Evolutionary conservation across 306 rosid species (phyloP), one percentile per base, ranked within the genome.

Genomic region (Fragaria vesca): DNA sequence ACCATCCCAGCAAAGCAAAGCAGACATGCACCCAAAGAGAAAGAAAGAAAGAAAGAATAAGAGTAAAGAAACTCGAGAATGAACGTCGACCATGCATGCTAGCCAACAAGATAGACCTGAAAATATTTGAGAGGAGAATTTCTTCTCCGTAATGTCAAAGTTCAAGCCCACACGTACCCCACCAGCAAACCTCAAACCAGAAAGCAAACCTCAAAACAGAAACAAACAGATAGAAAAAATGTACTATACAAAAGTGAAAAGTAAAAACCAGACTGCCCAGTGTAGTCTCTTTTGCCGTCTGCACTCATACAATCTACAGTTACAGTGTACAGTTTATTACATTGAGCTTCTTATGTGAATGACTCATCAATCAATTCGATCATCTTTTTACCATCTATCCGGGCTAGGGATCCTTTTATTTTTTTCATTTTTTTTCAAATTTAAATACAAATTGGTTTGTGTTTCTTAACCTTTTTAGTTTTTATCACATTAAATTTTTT

Each of bases 91-190:
- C 24, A 4, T 13, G 51, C 2, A 62, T 63, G 8, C 40, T 75
- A 57, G 77, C 66, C 82, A 62, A 78, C 84, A 77, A 71, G 50
- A 48, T 17, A 21, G 75, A 73, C 61, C 45, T 68, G 47, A 73
- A 74, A 34, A 36, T 2, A 52, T 42, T 48, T 32, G 34, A 32
- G 34, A 40, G 60, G n/a, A 20, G 12, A 26, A 5, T 9, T n/a
- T 24, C 51, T 83, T 78, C 76, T 83, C 70, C 48, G 3, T 0
- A 79, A 79, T 77, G 89, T 88, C 90, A 88, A 90, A 86, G 76
- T 79, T 85, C 81, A 86, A 78, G 66, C 76, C 89, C 54, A 83
- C 91, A 90, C 94, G 92, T 36, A 36, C 6, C 40, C 90, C n/a
- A 75, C 24, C 12, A 54, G 6, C 66, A 73, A 73, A 43, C 43